A percentile compares a stretch with the other conserved stretches of the same genome.
Evolutionary conservation across 2,329 filamentous ascomycete genomes (phyloP).

Genomic region (Trichoderma koningii): DNA sequence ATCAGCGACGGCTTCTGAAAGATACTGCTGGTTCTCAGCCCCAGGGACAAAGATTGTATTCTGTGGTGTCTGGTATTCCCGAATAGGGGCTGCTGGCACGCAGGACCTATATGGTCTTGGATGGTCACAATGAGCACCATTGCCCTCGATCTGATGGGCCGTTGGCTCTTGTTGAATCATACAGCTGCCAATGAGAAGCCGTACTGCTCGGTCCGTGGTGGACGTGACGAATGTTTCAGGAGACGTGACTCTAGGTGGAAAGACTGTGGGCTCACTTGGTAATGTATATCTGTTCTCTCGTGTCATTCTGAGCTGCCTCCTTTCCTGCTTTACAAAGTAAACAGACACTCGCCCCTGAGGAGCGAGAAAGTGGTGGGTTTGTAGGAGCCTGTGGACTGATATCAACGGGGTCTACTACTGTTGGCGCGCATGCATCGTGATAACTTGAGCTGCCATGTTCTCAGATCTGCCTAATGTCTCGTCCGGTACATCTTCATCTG

Average conservation of each 20-base stretch:
- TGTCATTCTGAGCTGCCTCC: not conserved
- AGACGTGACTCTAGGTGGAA: not conserved
- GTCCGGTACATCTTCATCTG: too few relatives aligned
- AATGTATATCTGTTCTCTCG: not conserved
- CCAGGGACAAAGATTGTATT: not conserved
- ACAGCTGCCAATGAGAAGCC: not conserved
- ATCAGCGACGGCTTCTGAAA: slow-evolving; percentile 5
- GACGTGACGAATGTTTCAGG: not conserved
- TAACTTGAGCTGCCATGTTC: too few relatives aligned
- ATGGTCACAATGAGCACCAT: not conserved
- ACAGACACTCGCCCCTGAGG: not conserved
- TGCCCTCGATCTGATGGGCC: not conserved
- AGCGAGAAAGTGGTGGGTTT: not conserved
- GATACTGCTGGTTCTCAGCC: not conserved
- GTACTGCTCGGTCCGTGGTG: not conserved
- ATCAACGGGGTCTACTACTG: not conserved
- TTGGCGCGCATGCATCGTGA: not conserved
- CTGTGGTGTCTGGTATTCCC: not conserved
- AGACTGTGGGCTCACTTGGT: not conserved
- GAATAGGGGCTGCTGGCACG: not conserved
- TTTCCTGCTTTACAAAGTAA: not conserved
- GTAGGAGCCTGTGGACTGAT: not conserved
- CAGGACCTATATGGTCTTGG: not conserved
- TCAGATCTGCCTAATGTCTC: too few relatives aligned
- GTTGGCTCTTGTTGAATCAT: not conserved